phyloP scores from a whole-genome alignment of 768 basidiomycete species.

The Rhizopogon roseolus region DNA sequence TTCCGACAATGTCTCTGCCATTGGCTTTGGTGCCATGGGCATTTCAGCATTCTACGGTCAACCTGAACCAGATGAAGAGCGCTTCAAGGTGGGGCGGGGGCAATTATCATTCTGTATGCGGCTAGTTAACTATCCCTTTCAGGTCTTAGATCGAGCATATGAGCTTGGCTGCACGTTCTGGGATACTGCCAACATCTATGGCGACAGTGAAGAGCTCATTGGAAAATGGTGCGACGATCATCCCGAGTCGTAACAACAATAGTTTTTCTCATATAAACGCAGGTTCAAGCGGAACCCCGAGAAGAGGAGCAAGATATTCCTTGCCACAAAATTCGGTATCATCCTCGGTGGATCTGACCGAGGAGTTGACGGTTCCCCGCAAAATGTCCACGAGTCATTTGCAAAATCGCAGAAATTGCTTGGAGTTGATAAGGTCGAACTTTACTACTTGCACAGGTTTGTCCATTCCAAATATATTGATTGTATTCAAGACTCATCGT shows the following conservation, averaged over 20 bases:
- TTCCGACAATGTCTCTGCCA: slow-evolving; percentile 31
- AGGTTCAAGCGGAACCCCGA: slow-evolving; percentile 43
- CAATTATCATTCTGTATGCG: no score
- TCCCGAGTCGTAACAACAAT: neutral
- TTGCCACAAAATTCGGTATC: slow-evolving; percentile 56
- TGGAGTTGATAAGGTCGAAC: slow-evolving; percentile 37
- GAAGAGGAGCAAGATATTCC: slow-evolving; percentile 46
- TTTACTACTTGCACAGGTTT: slow-evolving; percentile 43
- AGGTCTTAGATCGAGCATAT: slow-evolving; percentile 41
- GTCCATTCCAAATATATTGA: neutral
- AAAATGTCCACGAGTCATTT: slow-evolving; percentile 34
- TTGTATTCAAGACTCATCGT: neutral
- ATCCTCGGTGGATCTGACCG: slow-evolving; percentile 13
- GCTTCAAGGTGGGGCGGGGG: slow-evolving; percentile 42
- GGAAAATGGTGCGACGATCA: slow-evolving; percentile 32
- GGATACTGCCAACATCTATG: slow-evolving; percentile 43
- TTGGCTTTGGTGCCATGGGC: slow-evolving; percentile 64
- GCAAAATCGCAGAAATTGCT: slow-evolving; percentile 37
- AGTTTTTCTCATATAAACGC: neutral
- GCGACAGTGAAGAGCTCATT: slow-evolving; percentile 39
- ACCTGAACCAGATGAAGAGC: slow-evolving; percentile 46
- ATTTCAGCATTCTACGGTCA: slow-evolving; percentile 46
- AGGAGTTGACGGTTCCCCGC: slow-evolving; percentile 32
- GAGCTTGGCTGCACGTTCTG: slow-evolving; percentile 39
- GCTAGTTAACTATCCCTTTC: neutral